These are phyloP conservation scores for Didymella arachidicola DNA, from an alignment of 2,329 filamentous ascomycete genomes.

Conservation along the genomic window DNA sequence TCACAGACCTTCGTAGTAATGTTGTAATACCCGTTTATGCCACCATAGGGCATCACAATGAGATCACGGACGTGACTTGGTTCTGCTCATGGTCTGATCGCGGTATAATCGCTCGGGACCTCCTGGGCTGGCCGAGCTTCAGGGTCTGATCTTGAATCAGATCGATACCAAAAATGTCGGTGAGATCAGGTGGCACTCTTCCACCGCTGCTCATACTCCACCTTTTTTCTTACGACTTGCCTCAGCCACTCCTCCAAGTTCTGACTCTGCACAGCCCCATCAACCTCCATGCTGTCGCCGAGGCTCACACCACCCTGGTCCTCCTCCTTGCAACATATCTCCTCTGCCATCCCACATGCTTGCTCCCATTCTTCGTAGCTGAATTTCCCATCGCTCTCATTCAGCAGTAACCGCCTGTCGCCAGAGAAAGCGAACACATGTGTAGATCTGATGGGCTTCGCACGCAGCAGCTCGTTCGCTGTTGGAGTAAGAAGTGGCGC, in stretches of 20 bases:
- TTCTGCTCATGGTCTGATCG: too few species aligned
- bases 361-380: constrained; percentile 77
- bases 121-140: too few species aligned
- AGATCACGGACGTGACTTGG: too few species aligned
- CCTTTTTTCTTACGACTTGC: constrained; percentile 51
- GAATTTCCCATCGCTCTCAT: constrained; percentile 84
- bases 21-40: too few species aligned
- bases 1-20: too few species aligned
- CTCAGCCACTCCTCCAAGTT: constrained; percentile 52
- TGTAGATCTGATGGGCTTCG: constrained; percentile 78
- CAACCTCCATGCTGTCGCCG: constrained; percentile 49
- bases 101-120: too few species aligned
- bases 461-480: constrained; percentile 66
- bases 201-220: constrained; percentile 53
- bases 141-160: too few species aligned
- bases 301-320: constrained; percentile 44
- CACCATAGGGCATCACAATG: too few species aligned
- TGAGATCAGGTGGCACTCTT: constrained; percentile 45
- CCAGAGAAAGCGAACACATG: constrained; percentile 83
- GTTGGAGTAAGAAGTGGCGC: constrained; percentile 62
- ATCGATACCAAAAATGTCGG: too few species aligned
- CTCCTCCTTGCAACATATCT: constrained; percentile 67
- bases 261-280: constrained; percentile 39
- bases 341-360: constrained; percentile 69
- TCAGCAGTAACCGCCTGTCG: constrained; percentile 73